A percentile compares a stretch with the other conserved stretches of the same genome.
Evolutionary conservation across 2,329 filamentous ascomycete species (phyloP).

Genomic region (Pseudogymnoascus sp.): DNA sequence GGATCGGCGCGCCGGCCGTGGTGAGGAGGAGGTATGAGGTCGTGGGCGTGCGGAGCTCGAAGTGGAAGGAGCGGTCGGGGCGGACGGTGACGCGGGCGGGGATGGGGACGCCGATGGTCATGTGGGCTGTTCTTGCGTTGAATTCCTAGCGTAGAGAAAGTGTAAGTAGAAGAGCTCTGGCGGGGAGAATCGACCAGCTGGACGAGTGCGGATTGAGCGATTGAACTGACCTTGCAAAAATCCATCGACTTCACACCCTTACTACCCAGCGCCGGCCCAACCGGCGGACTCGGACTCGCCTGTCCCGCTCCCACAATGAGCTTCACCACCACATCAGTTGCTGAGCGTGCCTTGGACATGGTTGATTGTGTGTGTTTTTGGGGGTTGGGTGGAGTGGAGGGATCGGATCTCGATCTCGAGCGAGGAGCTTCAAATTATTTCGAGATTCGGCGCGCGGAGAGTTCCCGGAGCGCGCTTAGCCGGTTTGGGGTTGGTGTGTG

Average conservation of each 20-base stretch:
- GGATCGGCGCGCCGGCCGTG: constrained; percentile 63
- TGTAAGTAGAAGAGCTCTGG: neutral
- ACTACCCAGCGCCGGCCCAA: constrained; percentile 90
- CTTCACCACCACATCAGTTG: constrained; percentile 73
- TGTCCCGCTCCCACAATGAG: constrained; percentile 95
- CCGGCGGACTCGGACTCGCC: constrained; percentile 87
- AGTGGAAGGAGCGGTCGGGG: constrained; percentile 85
- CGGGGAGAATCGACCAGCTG: too few relatives aligned
- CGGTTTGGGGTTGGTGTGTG: neutral
- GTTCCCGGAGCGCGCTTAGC: neutral
- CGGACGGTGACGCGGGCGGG: constrained; percentile 87
- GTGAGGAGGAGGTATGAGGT: constrained; percentile 83
- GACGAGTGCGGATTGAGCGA: too few relatives aligned
- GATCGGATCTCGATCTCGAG: neutral
- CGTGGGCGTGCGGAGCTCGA: constrained; percentile 89
- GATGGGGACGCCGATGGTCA: constrained; percentile 73
- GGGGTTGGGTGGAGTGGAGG: neutral
- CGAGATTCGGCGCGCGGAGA: neutral
- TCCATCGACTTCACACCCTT: constrained; percentile 99
- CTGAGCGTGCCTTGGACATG: constrained; percentile 29
- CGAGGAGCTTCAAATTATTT: constrained; percentile 1
- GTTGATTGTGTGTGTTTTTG: neutral
- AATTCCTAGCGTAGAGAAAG: constrained; percentile 62
- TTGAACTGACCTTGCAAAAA: constrained; percentile 77
- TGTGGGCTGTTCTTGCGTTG: constrained; percentile 86